Percentiles rank a stretch among this genome's conserved stretches.
phyloP scores from a whole-genome alignment of 2,329 filamentous ascomycete species.

The Neofusicoccum cordaticola region DNA sequence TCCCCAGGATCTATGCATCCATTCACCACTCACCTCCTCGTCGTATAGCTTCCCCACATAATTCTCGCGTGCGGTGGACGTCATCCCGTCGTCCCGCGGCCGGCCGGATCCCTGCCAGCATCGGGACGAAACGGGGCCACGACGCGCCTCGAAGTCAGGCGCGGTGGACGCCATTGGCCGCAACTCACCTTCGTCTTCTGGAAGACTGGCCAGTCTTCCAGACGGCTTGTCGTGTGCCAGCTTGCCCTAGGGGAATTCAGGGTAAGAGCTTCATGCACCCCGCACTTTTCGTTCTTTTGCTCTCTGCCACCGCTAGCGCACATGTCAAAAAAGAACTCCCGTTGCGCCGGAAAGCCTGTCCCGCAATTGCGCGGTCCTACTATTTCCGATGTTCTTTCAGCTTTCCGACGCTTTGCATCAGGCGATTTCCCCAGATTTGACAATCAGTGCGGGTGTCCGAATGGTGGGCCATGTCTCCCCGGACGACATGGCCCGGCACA shows the following conservation, averaged over 20 bases:
- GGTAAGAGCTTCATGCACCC: background rate
- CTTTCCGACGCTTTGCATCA: too few species aligned
- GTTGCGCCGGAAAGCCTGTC: too few species aligned
- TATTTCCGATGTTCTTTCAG: too few species aligned
- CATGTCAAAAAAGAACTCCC: background rate
- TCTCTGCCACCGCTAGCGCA: background rate
- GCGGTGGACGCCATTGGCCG: background rate
- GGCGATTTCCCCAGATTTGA: too few species aligned
- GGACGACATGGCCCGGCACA: background rate
- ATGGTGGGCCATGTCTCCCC: background rate
- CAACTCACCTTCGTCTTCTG: too few species aligned
- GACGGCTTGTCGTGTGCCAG: background rate
- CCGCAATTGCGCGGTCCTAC: too few species aligned
- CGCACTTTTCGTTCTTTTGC: background rate
- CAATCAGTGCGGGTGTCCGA: too few species aligned
- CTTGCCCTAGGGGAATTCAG: background rate
- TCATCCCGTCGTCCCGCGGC: background rate
- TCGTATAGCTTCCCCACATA: background rate
- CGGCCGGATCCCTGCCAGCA: background rate
- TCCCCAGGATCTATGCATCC: background rate
- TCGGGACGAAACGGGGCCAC: conserved; percentile 2
- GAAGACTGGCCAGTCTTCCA: background rate
- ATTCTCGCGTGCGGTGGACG: background rate
- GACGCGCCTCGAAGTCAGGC: background rate
- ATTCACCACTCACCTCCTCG: background rate